Evolutionary conservation across 306 rosid species (phyloP), one percentile per base, ranked within the genome.

Genomic region (Sphenostylis stenocarpa): DNA sequence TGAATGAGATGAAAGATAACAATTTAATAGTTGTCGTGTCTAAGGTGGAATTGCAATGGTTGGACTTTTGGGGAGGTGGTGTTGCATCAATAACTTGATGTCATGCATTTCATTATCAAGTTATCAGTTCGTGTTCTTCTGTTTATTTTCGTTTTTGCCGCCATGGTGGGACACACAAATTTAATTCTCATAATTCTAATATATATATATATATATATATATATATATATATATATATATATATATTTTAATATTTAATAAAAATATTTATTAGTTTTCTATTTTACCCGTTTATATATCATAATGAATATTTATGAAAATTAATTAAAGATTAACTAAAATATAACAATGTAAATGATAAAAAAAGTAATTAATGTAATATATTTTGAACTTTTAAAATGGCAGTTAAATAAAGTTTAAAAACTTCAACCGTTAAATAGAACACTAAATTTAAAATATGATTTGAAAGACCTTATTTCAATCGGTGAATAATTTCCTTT

Each of bases 21-120:
- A 55, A 6, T 72, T 53, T 39, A 24, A 73, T 60, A 69, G 33
- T 17, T 74, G 49, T 44, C 34, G 69, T 58, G 70, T 73, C 11
- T 6, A 21, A 3, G 9, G 19, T 34, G 47, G 38, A 34, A 23
- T 24, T 17, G 14, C 70, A 11, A 3, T 21, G 34, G 5, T 44
- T 16, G 31, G 29, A 58, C 4, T 43, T 41, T 57, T 8, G 9
- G 0, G 0, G 28, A 72, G 8, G 4, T 20, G 3, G 36, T 26
- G 75, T 28, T 58, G 11, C 55, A 38, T 55, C 16, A 43, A 24
- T n/a, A 13, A 15, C 2, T 14, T 29, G n/a, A n/a, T n/a, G 75
- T 28, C 47, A 70, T 29, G 74, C 44, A n/a, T 49, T n/a, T 49
- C 6, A 3, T 17, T 7, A 13, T 19, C 3, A 23, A 6, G 1